Conservation (phyloP, 208 protist genomes). For the Wallacemonas rigidus region DNA sequence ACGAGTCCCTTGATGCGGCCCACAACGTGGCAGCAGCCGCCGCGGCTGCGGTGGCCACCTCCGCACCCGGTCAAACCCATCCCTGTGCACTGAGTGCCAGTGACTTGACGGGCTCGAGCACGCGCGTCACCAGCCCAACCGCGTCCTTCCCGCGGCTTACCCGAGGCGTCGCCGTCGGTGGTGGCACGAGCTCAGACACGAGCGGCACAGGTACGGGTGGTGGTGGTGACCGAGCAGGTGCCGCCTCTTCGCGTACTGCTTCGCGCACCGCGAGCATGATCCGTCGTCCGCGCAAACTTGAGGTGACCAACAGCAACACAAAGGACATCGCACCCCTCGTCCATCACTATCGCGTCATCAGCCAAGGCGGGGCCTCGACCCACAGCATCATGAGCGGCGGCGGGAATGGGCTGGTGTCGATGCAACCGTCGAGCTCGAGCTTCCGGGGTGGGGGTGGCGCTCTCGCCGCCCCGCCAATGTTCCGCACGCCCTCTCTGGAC, state of each 20-base stretch:
- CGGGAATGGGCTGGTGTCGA: background rate
- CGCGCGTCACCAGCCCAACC: conserved; percentile 15
- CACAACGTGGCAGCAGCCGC: background rate
- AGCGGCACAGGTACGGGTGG: background rate
- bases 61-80: background rate
- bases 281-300: conserved; percentile 33
- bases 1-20: background rate
- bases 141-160: background rate
- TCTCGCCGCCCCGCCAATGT: background rate
- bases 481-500: conserved; percentile 1
- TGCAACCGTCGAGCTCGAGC: background rate
- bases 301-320: conserved; percentile 37
- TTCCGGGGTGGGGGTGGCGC: conserved; percentile 3
- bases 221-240: background rate
- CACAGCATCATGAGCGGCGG: conserved; percentile 5
- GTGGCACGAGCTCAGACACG: background rate
- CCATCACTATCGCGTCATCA: conserved; percentile 13
- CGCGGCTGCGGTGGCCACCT: conserved; percentile 2
- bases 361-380: conserved; percentile 7
- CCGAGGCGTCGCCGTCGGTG: background rate
- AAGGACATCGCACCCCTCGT: conserved; percentile 31
- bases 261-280: conserved; percentile 42
- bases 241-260: conserved; percentile 14
- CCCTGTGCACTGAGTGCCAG: background rate
- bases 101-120: conserved; percentile 7